These are phyloP conservation scores for Populus simonii DNA, from an alignment of 345 rosid species.

Conservation along the genomic window DNA sequence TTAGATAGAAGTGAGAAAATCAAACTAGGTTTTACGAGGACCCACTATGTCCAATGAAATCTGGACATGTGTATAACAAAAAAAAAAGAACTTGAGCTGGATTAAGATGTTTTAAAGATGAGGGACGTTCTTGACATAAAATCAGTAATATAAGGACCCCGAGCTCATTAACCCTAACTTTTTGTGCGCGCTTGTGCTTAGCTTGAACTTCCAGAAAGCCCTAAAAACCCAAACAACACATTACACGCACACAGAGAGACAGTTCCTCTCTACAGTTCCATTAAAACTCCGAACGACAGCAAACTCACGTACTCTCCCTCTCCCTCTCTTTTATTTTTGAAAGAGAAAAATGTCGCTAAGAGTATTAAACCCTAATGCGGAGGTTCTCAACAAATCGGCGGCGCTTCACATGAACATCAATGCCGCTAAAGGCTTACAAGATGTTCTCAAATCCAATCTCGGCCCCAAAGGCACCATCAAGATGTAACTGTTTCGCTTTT, in stretches of 20 bases:
- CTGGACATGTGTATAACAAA: no score
- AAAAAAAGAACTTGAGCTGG: no score
- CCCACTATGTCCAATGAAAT: no score
- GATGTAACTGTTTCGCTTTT: constrained; percentile 41
- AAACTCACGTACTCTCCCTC: not conserved
- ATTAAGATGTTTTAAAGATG: no score
- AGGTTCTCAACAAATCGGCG: constrained; percentile 94
- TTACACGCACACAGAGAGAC: not conserved
- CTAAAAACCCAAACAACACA: not conserved
- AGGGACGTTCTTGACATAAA: no score
- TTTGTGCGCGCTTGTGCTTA: no score
- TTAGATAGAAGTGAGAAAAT: no score
- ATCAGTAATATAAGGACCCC: no score
- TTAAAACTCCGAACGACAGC: not conserved
- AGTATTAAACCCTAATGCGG: constrained; percentile 91
- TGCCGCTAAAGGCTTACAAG: constrained; percentile 96
- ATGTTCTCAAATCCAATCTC: constrained; percentile 86
- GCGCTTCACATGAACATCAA: constrained; percentile 98
- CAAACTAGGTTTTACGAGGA: no score
- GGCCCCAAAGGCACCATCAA: constrained; percentile 99
- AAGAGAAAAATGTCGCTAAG: constrained; percentile 70
- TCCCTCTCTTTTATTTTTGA: not conserved
- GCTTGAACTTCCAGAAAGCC: not conserved
- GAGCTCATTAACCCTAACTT: no score
- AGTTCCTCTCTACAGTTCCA: not conserved